Percentiles rank a stretch among this genome's conserved stretches.
These are phyloP conservation scores for Ascochyta fabae DNA, from an alignment of 2,329 filamentous ascomycete species.

Conservation along the genomic window DNA sequence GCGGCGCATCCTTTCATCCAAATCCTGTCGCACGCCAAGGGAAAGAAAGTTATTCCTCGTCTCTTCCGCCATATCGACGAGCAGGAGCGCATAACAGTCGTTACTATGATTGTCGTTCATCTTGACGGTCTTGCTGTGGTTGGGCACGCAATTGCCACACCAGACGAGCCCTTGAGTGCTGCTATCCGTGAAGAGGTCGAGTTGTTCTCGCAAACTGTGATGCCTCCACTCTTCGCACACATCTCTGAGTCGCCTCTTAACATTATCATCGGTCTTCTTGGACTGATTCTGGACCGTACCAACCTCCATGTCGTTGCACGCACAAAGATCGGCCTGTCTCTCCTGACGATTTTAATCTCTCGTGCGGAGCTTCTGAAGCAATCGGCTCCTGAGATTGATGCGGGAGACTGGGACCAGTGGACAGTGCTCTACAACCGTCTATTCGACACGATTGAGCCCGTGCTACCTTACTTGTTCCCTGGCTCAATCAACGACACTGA, in stretches of 20 bases:
- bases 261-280: conserved; percentile 88
- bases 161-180: conserved; percentile 71
- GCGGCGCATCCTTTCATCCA: conserved; percentile 90
- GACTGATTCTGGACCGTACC: conserved; percentile 79
- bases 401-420: conserved; percentile 78
- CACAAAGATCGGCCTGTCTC: conserved; percentile 85
- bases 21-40: conserved; percentile 91
- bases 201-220: conserved; percentile 84
- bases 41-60: conserved; percentile 93
- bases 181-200: conserved; percentile 90
- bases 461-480: conserved; percentile 85
- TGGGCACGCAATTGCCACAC: conserved; percentile 75
- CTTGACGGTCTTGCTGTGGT: conserved; percentile 92
- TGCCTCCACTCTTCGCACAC: conserved; percentile 87
- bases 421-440: conserved; percentile 81
- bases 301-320: conserved; percentile 85
- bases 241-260: conserved; percentile 89
- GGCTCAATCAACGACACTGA: conserved; percentile 88
- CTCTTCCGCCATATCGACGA: conserved; percentile 93
- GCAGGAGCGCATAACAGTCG: conserved; percentile 90
- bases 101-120: conserved; percentile 95
- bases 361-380: conserved; percentile 94
- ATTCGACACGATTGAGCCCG: conserved; percentile 86
- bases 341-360: conserved; percentile 92
- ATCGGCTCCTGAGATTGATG: conserved; percentile 68